Base-by-base conservation (phyloP, 2,329 filamentous ascomycete species). In the Sarocladium strictum region DNA sequence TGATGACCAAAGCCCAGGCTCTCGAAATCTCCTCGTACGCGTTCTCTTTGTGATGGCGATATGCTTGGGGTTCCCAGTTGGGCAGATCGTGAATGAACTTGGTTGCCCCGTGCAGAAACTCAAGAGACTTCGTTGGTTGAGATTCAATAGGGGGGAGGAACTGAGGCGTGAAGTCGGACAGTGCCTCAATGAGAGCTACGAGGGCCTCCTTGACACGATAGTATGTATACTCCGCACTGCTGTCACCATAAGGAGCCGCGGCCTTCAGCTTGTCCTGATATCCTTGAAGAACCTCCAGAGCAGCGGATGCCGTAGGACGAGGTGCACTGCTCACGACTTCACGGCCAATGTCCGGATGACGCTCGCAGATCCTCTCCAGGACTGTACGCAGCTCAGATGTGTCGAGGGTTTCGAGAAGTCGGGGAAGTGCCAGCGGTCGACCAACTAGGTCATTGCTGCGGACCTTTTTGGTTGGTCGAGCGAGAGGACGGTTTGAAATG, bases 1-100 rank as follows among this genome's bases (percentile, higher is more conserved):
- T 86, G 61, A 99, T 88, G 51, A 96, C 93, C 61, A 95, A 71
- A 15, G 90, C 86, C 94, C 94, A 99, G 1, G 94, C 94, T 64
- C 87, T 90, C 24, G 90, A 87, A 59, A 99, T 92, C 67, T 97
- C 94, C 64, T 99, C 93, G 66, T 99, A 99, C 6, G 93, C 92
- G 59, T 90, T 90, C 61, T 96, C 87, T 71, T 97, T 97, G 75
- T 96, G 90, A 63, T 96, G 82, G 60, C 92, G 92, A 72, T 97
- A 88, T 58, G 90, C 84, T 57, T 87, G 88, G 43, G 85, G 90
- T 61, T 94, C 89, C 91, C 92, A 99, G 64, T 96, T 83, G 2
- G 94, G 94, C 41, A 99, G 78, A 37, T 85, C 80, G 69, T 99
- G 92, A 55, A 97, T 88, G 55, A 97, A 83, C 60, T 93, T 85